Evolutionary conservation across 352 stramenopile genomes (phyloP).

Genomic region (Phytophthora macrochlamydospora): DNA sequence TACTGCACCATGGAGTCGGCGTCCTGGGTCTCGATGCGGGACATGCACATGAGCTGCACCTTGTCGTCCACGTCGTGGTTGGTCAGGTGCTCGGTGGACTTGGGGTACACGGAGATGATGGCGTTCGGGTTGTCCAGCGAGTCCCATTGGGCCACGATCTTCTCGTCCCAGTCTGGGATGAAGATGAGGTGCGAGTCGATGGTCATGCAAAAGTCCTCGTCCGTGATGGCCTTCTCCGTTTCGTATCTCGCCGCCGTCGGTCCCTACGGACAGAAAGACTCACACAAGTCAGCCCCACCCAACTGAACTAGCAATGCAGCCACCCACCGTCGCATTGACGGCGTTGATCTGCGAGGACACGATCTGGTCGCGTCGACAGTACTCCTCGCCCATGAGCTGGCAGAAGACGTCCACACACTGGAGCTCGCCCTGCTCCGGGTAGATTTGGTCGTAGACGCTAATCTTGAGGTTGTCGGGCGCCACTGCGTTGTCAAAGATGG

Average conservation of each 20-base stretch:
- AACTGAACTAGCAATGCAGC: neutral
- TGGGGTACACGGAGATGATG: slow-evolving; percentile 86
- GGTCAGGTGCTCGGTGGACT: slow-evolving; percentile 70
- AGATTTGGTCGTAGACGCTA: slow-evolving; percentile 80
- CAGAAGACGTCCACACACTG: slow-evolving; percentile 73
- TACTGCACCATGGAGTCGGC: slow-evolving; percentile 82
- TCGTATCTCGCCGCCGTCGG: slow-evolving; percentile 74
- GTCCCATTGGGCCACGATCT: slow-evolving; percentile 76
- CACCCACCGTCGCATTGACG: slow-evolving; percentile 59
- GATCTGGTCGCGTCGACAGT: slow-evolving; percentile 67
- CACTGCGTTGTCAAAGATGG: slow-evolving; percentile 77
- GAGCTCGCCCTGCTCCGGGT: slow-evolving; percentile 64
- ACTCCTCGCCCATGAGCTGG: slow-evolving; percentile 61
- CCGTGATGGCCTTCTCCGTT: slow-evolving; percentile 75
- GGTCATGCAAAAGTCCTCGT: slow-evolving; percentile 83
- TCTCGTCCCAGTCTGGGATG: slow-evolving; percentile 78
- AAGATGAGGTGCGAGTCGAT: slow-evolving; percentile 87
- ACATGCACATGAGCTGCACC: slow-evolving; percentile 80
- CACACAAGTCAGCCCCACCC: slow-evolving; percentile 7
- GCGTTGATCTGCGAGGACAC: slow-evolving; percentile 77
- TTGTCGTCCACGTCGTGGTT: slow-evolving; percentile 57
- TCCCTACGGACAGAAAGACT: slow-evolving; percentile 38
- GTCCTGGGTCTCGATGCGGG: slow-evolving; percentile 76
- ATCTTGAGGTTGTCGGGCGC: slow-evolving; percentile 59
- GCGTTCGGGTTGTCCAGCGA: slow-evolving; percentile 66